Conservation (phyloP, 192 early-diverging fungal genomes). For the Mortierella alpina region DNA sequence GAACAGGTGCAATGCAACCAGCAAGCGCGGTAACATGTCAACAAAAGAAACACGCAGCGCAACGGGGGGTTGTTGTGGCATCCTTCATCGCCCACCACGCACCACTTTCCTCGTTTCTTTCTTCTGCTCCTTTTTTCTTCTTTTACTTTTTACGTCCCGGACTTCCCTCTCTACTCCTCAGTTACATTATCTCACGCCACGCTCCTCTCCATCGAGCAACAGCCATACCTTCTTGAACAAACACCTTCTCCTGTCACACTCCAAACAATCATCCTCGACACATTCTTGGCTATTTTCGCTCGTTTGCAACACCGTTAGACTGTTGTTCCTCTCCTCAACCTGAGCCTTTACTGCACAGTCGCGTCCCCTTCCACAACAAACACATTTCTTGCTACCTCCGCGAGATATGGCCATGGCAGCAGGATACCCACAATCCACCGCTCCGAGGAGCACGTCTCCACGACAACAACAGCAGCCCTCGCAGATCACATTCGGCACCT, state of each 20-base stretch:
- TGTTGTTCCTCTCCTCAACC: no score
- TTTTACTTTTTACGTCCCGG: conserved; percentile 2
- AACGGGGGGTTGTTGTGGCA: background rate
- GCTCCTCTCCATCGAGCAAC: background rate
- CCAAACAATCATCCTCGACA: background rate
- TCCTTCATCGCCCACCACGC: background rate
- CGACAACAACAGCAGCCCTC: conserved; percentile 44
- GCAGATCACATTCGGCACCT: conserved; percentile 51
- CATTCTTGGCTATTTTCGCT: background rate
- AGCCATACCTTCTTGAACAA: background rate
- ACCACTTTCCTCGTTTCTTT: background rate
- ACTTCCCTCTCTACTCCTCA: background rate
- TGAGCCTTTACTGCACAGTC: no score
- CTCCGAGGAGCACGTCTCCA: conserved; percentile 15
- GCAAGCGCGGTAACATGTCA: background rate
- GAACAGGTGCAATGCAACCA: background rate
- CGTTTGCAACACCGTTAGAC: no score
- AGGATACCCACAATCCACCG: conserved; percentile 30
- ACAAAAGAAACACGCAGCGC: conserved; percentile 4
- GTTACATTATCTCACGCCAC: background rate
- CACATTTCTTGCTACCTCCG: background rate
- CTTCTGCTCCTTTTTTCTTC: background rate
- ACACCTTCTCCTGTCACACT: no score
- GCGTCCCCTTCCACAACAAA: background rate
- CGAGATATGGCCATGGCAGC: conserved; percentile 50